Evolutionary conservation across 257 asterid genomes (phyloP), one percentile per base, ranked within the genome.

Genomic region (Schizonepeta tenuifolia): DNA sequence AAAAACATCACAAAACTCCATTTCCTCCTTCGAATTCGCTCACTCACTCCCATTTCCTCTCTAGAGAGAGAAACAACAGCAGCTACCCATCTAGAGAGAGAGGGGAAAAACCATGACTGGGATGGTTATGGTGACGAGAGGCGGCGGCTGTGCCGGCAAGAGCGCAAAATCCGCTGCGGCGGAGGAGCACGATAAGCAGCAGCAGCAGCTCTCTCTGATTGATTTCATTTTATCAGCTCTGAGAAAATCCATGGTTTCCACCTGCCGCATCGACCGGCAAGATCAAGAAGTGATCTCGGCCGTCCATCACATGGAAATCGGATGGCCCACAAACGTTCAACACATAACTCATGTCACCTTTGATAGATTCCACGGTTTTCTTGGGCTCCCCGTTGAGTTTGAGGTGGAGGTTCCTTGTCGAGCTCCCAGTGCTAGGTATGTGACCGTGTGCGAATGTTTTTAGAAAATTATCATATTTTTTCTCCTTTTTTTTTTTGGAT

Each of bases 391-490:
- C 1, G 89, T 88, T 21, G 99, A 95, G 88, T 90, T 95, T 53
- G 86, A 88, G 77, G 92, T 92, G 10, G 96, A 95, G 78, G 85
- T 95, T 72, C 97, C 99, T 1, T 80, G 86, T 57, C 70, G 90
- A 81, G 97, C 86, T 56, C 99, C 99, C 17, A 95, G 99, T 79
- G 99, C 99, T 62, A 95, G 99, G 99, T 95, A 76, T 64, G 67
- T 31, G 9, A 0, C 43, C 9, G 12, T 38, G 43, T 38, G 43
- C 9, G 12, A 38, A 8, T 1, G 1, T 9, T 31, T 0, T 35
- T 8, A 13, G 11, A 24, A 58, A 38, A 15, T 58, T 14, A 58
- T 0, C 10, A 1, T 31, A 54, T 36, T 31, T 24, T 5, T 24
- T 5, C 2, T 3, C 44, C 10, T 5, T 9, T 9, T 8, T 9